Evolutionary conservation across 225 moss, liverwort and hornwort genomes (phyloP), one percentile per base, ranked within the genome.

Genomic region (Marchantia paleacea): DNA sequence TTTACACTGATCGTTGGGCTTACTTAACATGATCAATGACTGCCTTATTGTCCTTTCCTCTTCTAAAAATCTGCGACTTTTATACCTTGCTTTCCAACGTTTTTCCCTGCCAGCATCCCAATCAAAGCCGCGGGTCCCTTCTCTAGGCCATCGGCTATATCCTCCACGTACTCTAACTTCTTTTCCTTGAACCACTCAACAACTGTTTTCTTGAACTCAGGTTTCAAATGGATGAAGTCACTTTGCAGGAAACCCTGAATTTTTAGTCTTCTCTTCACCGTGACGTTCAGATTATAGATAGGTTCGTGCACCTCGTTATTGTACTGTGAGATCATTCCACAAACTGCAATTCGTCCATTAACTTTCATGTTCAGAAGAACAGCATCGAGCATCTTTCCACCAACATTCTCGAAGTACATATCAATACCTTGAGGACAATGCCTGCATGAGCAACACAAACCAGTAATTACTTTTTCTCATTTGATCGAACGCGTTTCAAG

Each of bases 331-430:
- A 94, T 85, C 80, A 88, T 87, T 69, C 94, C 91, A 79, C 94
- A 94, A 7, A 82, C 83, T 13, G 90, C 72, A 52, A 94, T 89
- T 12, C 94, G 91, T 1, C 84, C 86, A 76, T 73, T 69, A 25
- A 7, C 12, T 22, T 91, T 94, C 52, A 78, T 79, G 25, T 87
- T 84, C 65, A 67, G 63, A 22, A 94, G 76, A 57, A 89, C 92
- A 8, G 85, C 88, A 67, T 92, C 91, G 82, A 94, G 78, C 75
- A 88, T 94, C 82, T 91, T 86, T 30, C 92, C 91, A 73, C 94
- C 94, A 63, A 94, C 90, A 52, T 91, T 94, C 74, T 94, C 94
- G 29, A 91, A 94, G 80, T 94, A 92, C 13, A 94, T 84, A 55
- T 92, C 94, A 62, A 94, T 92, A 18, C 90, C 90, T 0, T 87